A percentile compares a stretch with the other conserved stretches of the same genome.
Evolutionary conservation across 2,329 filamentous ascomycete genomes (phyloP).

Genomic region (Cladosporium sp.): DNA sequence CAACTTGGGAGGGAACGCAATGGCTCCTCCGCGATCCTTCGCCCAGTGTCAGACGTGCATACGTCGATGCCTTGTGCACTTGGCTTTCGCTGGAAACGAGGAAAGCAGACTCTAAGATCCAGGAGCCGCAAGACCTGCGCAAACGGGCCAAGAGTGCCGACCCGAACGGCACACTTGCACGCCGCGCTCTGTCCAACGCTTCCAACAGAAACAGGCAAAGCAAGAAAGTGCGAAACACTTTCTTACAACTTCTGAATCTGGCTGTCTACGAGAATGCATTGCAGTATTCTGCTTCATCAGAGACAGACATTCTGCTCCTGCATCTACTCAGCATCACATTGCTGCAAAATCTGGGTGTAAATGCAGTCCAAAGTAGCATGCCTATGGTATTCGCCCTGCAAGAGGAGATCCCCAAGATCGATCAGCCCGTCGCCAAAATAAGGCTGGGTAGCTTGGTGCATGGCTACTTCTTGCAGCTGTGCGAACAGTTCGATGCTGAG

Average conservation of each 20-base stretch:
- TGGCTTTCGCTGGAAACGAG: constrained; percentile 57
- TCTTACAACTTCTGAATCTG: constrained; percentile 76
- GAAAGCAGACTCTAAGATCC: constrained; percentile 24
- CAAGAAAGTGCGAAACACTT: constrained; percentile 58
- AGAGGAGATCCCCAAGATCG: constrained; percentile 68
- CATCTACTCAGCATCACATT: constrained; percentile 72
- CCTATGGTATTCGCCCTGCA: constrained; percentile 88
- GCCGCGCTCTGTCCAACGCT: constrained; percentile 65
- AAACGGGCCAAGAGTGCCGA: constrained; percentile 36
- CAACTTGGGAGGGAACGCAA: constrained; percentile 94
- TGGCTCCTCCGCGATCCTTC: constrained; percentile 82
- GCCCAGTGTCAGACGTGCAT: constrained; percentile 73
- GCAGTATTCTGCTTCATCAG: constrained; percentile 56
- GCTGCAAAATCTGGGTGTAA: constrained; percentile 74
- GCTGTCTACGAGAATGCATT: constrained; percentile 84
- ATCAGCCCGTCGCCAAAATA: constrained; percentile 65
- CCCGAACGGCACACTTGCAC: constrained; percentile 37
- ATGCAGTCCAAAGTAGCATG: constrained; percentile 70
- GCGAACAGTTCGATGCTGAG: constrained; percentile 73
- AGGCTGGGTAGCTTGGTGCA: constrained; percentile 79
- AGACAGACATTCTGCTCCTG: constrained; percentile 66
- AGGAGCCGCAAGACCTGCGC: constrained; percentile 16
- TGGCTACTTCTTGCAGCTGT: constrained; percentile 80
- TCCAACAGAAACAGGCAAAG: constrained; percentile 52
- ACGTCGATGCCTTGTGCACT: constrained; percentile 73